phyloP scores from a whole-genome alignment of 208 protist genomes.

The Leishmania lainsoni region DNA sequence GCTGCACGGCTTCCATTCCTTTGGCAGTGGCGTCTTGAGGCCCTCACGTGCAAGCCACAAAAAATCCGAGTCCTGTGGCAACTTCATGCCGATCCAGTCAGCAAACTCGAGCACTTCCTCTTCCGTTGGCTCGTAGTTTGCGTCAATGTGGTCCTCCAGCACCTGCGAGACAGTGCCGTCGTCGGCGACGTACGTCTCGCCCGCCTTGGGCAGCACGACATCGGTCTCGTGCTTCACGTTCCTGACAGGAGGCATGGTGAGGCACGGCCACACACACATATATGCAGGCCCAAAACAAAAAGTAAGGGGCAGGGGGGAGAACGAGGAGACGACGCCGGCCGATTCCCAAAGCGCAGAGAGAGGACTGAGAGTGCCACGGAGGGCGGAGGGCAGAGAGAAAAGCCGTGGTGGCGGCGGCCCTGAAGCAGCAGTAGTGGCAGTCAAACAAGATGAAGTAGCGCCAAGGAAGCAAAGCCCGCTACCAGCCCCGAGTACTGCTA shows the following conservation, averaged over 20 bases:
- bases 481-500: background rate
- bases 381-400: too few relatives aligned
- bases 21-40: slow-evolving; percentile 93
- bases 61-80: slow-evolving; percentile 88
- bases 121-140: slow-evolving; percentile 90
- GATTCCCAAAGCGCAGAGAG: background rate
- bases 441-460: background rate
- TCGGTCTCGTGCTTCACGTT: slow-evolving; percentile 35
- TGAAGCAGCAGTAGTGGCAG: background rate
- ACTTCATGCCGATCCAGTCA: slow-evolving; percentile 92
- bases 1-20: slow-evolving; percentile 95
- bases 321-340: background rate
- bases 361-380: too few relatives aligned
- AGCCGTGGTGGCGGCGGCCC: background rate
- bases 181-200: slow-evolving; percentile 77
- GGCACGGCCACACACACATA: background rate
- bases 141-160: slow-evolving; percentile 83
- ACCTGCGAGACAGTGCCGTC: slow-evolving; percentile 90
- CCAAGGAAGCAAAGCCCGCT: background rate
- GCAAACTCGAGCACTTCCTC: slow-evolving; percentile 94
- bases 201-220: slow-evolving; percentile 48
- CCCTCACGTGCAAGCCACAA: slow-evolving; percentile 93
- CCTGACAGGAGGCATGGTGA: slow-evolving; percentile 17
- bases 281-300: too few relatives aligned
- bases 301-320: background rate